Evolutionary conservation across 1,284 basidiomycete species (phyloP), one percentile per base, ranked within the genome.

Genomic region (Gomphus sp.): DNA sequence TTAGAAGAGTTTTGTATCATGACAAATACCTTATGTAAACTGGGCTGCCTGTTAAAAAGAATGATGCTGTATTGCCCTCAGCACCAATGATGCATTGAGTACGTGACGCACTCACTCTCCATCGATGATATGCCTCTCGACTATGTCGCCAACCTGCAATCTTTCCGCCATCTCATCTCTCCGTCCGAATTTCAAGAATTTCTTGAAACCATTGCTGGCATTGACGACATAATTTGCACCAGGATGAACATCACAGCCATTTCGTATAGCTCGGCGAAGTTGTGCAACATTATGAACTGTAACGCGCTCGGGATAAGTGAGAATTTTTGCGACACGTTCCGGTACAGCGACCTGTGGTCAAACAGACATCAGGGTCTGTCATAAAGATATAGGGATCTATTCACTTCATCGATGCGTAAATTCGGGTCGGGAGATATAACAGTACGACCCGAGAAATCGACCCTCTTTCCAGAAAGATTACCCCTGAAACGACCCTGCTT

Each of bases 351-450:
- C 93, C 73, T 75, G 28, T 18, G 37, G 41, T 43, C n/a, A 22
- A 37, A 36, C 41, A 8, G 28, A 33, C 18, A 36, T 37, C 33
- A 58, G n/a, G n/a, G 16, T 43, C 36, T 18, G 10, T 25, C 34
- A 47, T 34, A 52, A 50, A 4, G 49, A n/a, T 31, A 22, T 45
- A 39, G 16, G 39, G 68, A 25, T 47, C 18, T 47, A 22, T 57
- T 45, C 41, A 74, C 74, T 73, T 98, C 94, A 71, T 99, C 96
- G 68, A 99, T 98, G 55, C 93, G 88, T 62, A 99, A 76, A 71
- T 99, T 99, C 10, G 97, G 97, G 71, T 99, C 97, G 0, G 97
- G 97, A 2, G 93, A 96, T 68, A 99, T 99, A 73, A 99, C 97
- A 5, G 97, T 99, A 67, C 97, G 89, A 16, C 89, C 97, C 1